Percentiles rank a stretch among this genome's conserved stretches.
Evolutionary conservation across 768 basidiomycete species (phyloP).

Genomic region (Boletus vinaceobasis): DNA sequence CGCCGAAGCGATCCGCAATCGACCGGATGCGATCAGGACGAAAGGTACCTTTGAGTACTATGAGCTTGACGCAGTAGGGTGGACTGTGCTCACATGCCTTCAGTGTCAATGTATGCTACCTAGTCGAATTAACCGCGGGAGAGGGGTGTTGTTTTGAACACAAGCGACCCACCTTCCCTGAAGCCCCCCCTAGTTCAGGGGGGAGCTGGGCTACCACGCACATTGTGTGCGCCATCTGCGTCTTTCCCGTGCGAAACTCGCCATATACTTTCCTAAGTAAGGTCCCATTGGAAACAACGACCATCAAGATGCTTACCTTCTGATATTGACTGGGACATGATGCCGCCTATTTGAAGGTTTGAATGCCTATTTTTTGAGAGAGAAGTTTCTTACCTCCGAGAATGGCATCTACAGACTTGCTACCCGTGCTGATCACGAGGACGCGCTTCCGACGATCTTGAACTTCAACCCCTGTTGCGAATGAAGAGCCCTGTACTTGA

Average conservation of each 20-base stretch:
- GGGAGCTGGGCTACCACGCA: conserved; percentile 89
- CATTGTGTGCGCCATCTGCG: conserved; percentile 94
- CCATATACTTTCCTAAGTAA: conserved; percentile 67
- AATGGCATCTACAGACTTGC: conserved; percentile 85
- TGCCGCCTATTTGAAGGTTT: conserved; percentile 53
- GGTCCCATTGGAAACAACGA: neutral
- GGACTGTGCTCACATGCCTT: conserved; percentile 42
- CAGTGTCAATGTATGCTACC: conserved; percentile 93
- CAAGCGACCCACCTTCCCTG: conserved; percentile 62
- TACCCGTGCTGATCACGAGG: conserved; percentile 84
- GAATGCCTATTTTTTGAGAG: neutral
- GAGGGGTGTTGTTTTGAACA: conserved; percentile 2
- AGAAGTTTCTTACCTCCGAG: conserved; percentile 61
- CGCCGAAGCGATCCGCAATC: conserved; percentile 90
- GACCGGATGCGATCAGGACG: conserved; percentile 89
- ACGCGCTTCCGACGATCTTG: conserved; percentile 82
- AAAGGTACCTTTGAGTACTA: conserved; percentile 68
- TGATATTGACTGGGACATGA: conserved; percentile 91
- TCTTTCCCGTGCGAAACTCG: conserved; percentile 95
- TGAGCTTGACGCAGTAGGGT: conserved; percentile 18
- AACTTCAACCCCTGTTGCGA: conserved; percentile 89
- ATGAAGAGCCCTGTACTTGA: conserved; percentile 72
- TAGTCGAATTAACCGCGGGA: conserved; percentile 22
- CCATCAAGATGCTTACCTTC: conserved; percentile 53
- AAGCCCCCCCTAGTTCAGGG: conserved; percentile 83